These are phyloP conservation scores for Chytridium lagenaria DNA, from an alignment of 371 early-diverging fungal genomes.

Conservation along the genomic window DNA sequence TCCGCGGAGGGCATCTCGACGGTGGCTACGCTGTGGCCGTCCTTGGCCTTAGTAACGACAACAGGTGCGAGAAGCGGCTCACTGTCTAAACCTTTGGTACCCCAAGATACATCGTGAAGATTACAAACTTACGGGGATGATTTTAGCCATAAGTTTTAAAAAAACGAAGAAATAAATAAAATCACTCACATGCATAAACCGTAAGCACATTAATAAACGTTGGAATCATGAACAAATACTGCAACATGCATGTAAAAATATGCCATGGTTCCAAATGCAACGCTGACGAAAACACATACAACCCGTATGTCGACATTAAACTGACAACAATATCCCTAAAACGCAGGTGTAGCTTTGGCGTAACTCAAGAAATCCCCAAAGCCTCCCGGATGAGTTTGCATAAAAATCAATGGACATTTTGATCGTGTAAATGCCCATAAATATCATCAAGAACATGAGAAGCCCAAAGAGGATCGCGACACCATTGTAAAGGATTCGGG, in stretches of 20 bases:
- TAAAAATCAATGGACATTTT: constrained; percentile 18
- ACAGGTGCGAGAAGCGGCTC: constrained; percentile 24
- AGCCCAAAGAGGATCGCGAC: constrained; percentile 72
- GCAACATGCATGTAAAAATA: constrained; percentile 52
- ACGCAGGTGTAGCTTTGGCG: constrained; percentile 42
- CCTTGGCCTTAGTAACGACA: constrained; percentile 17
- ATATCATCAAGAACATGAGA: constrained; percentile 77
- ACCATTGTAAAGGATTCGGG: constrained; percentile 67
- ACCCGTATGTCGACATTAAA: constrained; percentile 76
- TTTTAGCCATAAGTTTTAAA: neutral
- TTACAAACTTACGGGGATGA: constrained; percentile 26
- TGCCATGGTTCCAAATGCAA: constrained; percentile 55
- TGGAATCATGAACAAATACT: constrained; percentile 53
- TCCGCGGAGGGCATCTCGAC: constrained; percentile 72
- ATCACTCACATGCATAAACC: constrained; percentile 46
- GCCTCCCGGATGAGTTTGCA: constrained; percentile 4
- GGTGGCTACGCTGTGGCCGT: constrained; percentile 30
- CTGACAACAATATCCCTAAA: constrained; percentile 80
- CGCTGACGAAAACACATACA: constrained; percentile 58
- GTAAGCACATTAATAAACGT: constrained; percentile 48
- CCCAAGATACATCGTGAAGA: constrained; percentile 78
- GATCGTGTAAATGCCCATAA: constrained; percentile 44
- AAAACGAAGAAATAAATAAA: constrained; percentile 16
- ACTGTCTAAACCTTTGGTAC: constrained; percentile 79
- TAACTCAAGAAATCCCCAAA: constrained; percentile 22